phyloP scores from a whole-genome alignment of 139 green algal species.

The Coelastrella sp. region DNA sequence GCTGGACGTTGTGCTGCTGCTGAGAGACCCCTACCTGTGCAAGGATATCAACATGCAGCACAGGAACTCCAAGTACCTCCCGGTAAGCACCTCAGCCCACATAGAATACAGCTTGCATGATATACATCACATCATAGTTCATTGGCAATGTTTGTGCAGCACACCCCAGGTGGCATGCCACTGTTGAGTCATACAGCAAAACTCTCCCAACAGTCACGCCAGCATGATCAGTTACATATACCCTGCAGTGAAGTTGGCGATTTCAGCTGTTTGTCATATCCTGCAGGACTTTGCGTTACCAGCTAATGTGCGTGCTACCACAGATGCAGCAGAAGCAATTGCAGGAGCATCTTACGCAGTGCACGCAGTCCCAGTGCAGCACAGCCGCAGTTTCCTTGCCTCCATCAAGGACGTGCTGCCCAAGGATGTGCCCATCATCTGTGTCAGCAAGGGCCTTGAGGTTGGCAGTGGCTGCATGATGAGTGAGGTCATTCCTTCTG shows the following conservation, averaged over 20 bases:
- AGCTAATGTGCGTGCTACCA: constrained; percentile 88
- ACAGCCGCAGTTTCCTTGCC: constrained; percentile 83
- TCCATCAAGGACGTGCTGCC: constrained; percentile 83
- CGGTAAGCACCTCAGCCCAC: no score
- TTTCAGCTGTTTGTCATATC: no score
- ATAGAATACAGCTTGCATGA: no score
- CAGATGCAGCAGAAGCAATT: constrained; percentile 78
- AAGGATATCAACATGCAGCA: constrained; percentile 91
- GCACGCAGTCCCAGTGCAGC: constrained; percentile 93
- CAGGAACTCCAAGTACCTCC: constrained; percentile 89
- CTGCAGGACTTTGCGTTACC: constrained; percentile 82
- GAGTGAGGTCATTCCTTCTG: constrained; percentile 91
- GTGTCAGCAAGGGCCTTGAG: constrained; percentile 90
- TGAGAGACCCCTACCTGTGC: constrained; percentile 85
- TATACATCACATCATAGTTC: no score
- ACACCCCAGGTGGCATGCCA: no score
- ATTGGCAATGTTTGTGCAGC: no score
- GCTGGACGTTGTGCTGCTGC: constrained; percentile 87
- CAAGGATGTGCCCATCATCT: constrained; percentile 89
- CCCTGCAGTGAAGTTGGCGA: no score
- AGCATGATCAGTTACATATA: no score
- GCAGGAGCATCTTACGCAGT: constrained; percentile 84
- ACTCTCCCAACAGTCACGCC: no score
- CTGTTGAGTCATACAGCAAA: no score
- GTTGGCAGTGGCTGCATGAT: constrained; percentile 89